These are phyloP conservation scores for Rhododendron mucronatum DNA, from an alignment of 148 eudicot species.

Conservation along the genomic window DNA sequence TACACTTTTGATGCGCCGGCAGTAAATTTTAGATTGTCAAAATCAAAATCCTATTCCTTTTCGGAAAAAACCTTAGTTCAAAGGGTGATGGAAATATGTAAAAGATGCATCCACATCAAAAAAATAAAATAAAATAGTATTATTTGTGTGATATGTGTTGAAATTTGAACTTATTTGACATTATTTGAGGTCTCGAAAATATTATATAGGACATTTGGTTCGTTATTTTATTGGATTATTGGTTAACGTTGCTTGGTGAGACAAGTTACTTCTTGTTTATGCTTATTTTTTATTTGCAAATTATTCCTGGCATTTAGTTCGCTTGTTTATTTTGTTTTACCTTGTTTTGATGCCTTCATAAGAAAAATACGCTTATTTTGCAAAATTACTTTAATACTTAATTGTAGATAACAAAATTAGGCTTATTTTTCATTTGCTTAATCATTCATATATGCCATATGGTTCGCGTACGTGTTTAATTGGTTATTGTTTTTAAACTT, in stretches of 20 bases:
- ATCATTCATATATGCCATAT: neutral
- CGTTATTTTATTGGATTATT: neutral
- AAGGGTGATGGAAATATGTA: no score
- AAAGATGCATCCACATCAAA: neutral
- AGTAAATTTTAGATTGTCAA: no score
- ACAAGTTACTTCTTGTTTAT: neutral
- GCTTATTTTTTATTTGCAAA: no score
- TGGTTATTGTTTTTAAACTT: neutral
- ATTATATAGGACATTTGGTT: no score
- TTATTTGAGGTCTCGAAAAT: neutral
- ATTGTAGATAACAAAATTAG: no score
- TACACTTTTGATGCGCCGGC: no score
- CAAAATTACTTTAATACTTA: no score
- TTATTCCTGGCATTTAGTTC: neutral
- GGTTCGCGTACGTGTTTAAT: neutral
- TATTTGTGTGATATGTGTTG: no score
- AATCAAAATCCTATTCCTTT: no score
- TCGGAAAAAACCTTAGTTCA: no score
- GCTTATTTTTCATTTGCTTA: neutral
- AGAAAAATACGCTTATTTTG: neutral
- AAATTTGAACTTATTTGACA: neutral
- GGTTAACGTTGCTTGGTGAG: neutral
- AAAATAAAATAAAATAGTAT: neutral
- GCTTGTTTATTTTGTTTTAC: no score
- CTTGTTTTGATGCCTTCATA: no score